These are phyloP conservation scores for Fusarium liriodendri DNA, from an alignment of 2,329 filamentous ascomycete genomes.

Conservation along the genomic window DNA sequence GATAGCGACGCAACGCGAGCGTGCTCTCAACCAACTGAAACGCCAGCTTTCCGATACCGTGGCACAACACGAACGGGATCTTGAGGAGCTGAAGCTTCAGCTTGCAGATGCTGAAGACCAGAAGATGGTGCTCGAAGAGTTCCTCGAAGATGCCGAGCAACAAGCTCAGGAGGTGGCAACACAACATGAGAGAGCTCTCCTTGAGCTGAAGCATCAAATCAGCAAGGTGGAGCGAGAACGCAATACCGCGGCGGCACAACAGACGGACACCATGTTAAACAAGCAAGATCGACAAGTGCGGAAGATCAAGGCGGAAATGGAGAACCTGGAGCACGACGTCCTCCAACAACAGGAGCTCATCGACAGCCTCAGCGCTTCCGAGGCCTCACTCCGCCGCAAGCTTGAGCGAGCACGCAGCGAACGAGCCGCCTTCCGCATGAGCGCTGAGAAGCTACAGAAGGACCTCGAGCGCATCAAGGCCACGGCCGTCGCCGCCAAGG, in stretches of 20 bases:
- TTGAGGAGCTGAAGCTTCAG: neutral
- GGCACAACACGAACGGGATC: neutral
- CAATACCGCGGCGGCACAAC: constrained; percentile 46
- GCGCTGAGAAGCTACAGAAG: constrained; percentile 65
- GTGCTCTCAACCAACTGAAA: neutral
- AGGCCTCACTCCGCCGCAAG: constrained; percentile 72
- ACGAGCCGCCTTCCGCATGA: constrained; percentile 65
- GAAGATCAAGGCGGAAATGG: constrained; percentile 71
- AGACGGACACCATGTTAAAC: constrained; percentile 51
- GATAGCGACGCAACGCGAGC: neutral
- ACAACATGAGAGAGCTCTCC: constrained; percentile 57
- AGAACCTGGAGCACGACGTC: constrained; percentile 79
- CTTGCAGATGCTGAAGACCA: constrained; percentile 44
- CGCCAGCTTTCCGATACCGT: neutral
- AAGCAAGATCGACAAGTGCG: constrained; percentile 71
- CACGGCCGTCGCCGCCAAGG: constrained; percentile 48
- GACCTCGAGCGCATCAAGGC: constrained; percentile 61
- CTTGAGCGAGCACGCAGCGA: constrained; percentile 77
- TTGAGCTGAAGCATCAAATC: constrained; percentile 60
- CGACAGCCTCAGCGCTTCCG: constrained; percentile 64
- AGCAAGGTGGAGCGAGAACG: constrained; percentile 64
- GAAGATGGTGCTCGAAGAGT: constrained; percentile 67
- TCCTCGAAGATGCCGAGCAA: constrained; percentile 66
- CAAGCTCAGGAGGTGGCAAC: constrained; percentile 60
- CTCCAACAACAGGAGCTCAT: constrained; percentile 76